Evolutionary conservation across 345 rosid genomes (phyloP).

Genomic region (Alliaria petiolata): DNA sequence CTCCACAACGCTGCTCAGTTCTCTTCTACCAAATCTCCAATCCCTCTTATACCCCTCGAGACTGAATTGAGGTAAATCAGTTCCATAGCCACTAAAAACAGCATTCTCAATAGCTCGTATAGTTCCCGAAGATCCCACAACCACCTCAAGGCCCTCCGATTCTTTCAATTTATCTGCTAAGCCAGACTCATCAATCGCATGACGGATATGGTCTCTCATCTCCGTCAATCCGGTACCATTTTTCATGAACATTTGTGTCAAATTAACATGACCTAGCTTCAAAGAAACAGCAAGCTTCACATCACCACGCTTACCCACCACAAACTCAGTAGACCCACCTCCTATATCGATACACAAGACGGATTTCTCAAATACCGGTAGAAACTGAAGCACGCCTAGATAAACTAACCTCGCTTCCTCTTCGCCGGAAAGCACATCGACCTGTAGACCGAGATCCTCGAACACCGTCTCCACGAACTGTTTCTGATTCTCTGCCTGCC

Average conservation of each 20-base stretch:
- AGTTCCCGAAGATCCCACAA: slow-evolving; percentile 67
- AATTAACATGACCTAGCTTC: slow-evolving; percentile 59
- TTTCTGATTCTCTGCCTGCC: slow-evolving; percentile 44
- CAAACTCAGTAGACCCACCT: slow-evolving; percentile 77
- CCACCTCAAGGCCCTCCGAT: slow-evolving; percentile 49
- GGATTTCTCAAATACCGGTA: slow-evolving; percentile 47
- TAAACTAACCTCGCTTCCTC: slow-evolving; percentile 60
- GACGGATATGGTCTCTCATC: slow-evolving; percentile 45
- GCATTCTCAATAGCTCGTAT: slow-evolving; percentile 64
- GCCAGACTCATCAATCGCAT: slow-evolving; percentile 40
- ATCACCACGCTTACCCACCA: slow-evolving; percentile 47
- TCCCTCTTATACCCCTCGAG: slow-evolving; percentile 42
- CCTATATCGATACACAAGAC: slow-evolving; percentile 60
- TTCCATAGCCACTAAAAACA: slow-evolving; percentile 41
- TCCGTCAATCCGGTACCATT: slow-evolving; percentile 16
- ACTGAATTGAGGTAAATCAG: slow-evolving; percentile 18
- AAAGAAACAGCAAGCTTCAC: slow-evolving; percentile 46
- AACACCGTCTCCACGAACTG: slow-evolving; percentile 36
- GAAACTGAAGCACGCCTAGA: slow-evolving; percentile 60
- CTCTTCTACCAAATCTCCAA: slow-evolving; percentile 55
- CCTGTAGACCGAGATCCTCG: slow-evolving; percentile 37
- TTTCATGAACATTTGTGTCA: slow-evolving; percentile 45
- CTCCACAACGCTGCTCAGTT: slow-evolving; percentile 43
- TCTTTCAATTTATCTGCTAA: slow-evolving; percentile 43
- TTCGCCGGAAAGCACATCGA: slow-evolving; percentile 54